phyloP scores from a whole-genome alignment of 192 early-diverging fungal species.

The Thamnidium elegans region DNA sequence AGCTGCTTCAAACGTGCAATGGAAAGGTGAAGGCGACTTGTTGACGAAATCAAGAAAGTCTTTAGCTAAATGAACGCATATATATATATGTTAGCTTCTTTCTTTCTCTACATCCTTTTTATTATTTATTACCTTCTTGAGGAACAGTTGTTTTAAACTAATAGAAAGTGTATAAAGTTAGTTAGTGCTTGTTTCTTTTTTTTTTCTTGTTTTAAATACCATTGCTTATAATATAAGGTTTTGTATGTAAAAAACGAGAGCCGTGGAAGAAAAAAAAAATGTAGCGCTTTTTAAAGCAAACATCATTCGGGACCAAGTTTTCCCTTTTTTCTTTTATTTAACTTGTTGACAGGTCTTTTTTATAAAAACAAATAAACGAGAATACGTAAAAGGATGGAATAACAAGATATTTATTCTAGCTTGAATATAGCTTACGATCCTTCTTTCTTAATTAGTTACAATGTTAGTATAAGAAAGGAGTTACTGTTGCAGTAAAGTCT shows the following conservation, averaged over 20 bases:
- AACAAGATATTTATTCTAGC: background rate
- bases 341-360: slow-evolving; percentile 45
- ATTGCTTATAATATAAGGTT: no score
- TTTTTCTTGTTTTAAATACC: no score
- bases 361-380: no score
- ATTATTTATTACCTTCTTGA: background rate
- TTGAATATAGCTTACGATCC: slow-evolving; percentile 55
- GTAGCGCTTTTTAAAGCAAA: no score
- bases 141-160: background rate
- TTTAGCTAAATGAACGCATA: slow-evolving; percentile 21
- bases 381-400: no score
- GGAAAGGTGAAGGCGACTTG: slow-evolving; percentile 92
- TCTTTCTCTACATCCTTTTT: background rate
- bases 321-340: slow-evolving; percentile 1
- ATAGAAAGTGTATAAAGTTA: background rate
- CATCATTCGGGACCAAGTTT: no score
- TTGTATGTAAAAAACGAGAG: no score
- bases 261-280: no score
- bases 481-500: slow-evolving; percentile 39
- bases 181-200: background rate
- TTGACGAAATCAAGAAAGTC: slow-evolving; percentile 90
- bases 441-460: slow-evolving; percentile 31
- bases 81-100: background rate
- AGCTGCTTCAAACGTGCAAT: slow-evolving; percentile 83
- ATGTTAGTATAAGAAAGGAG: slow-evolving; percentile 42